Percentiles rank a stretch among this genome's conserved stretches.
Conservation (phyloP, 1,284 basidiomycete genomes). For the Caloboletus firmus region DNA sequence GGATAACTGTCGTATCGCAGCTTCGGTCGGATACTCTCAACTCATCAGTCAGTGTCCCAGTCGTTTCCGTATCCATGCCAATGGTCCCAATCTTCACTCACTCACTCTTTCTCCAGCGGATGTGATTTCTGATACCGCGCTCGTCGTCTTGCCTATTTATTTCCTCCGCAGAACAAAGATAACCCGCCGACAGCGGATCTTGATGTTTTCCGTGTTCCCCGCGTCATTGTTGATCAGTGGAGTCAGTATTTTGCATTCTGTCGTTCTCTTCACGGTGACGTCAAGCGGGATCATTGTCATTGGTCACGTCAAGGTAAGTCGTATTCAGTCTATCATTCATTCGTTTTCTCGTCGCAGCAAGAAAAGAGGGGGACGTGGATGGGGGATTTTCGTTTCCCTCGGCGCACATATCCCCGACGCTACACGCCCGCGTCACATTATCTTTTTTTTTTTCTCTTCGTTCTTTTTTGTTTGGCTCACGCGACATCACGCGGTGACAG, state of each 20-base stretch:
- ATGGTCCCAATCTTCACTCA: neutral
- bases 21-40: slow-evolving; percentile 14
- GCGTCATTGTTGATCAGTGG: slow-evolving; percentile 20
- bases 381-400: neutral
- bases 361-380: no score
- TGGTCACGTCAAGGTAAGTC: slow-evolving; percentile 24
- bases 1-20: slow-evolving; percentile 1
- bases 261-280: neutral
- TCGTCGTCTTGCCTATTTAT: slow-evolving; percentile 23
- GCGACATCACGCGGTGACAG: slow-evolving; percentile 3
- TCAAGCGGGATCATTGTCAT: slow-evolving; percentile 16
- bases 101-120: slow-evolving; percentile 10
- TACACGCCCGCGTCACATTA: neutral
- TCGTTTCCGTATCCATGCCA: neutral
- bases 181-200: slow-evolving; percentile 15
- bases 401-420: neutral
- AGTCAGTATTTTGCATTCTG: slow-evolving; percentile 22
- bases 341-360: neutral
- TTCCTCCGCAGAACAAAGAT: slow-evolving; percentile 12
- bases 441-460: neutral
- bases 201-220: slow-evolving; percentile 19
- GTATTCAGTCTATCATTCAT: neutral
- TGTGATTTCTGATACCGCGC: slow-evolving; percentile 28
- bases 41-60: slow-evolving; percentile 21
- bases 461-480: neutral